Base-by-base conservation (phyloP, 108 stramenopile genomes). In the Fistulifera pelliculosa region DNA sequence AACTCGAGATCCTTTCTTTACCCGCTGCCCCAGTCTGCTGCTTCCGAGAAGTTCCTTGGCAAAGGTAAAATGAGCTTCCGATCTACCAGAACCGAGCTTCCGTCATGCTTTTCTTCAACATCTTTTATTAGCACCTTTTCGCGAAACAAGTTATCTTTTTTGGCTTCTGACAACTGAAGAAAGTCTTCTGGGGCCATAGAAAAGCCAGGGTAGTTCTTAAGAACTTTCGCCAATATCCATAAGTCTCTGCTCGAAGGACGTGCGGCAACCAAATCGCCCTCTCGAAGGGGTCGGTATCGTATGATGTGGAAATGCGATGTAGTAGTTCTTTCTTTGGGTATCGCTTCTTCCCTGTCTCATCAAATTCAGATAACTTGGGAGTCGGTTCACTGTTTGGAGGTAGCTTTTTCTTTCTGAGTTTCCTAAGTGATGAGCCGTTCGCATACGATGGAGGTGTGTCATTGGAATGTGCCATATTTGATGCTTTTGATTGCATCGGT, bases 261-360 rank as follows among this genome's bases (percentile, higher is more conserved):
- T 21, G 81, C 81, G 14, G 81, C 77, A 17, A 79, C 79, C 47
- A 66, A 77, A 68, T 83, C 86, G 2, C 86, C 86, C 39, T 74
- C 39, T 21, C 62, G 59, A 15, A 87, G 47, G 18, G 65, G 53
- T 14, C 82, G 65, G 35, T 70, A 87, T n/a, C 80, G 67, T 24
- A 71, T 48, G 0, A 76, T 43, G 51, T 87, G 77, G 83, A 81
- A 18, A 83, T 39, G 6, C 79, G 73, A 41, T 54, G 55, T 13
- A 51, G 60, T 43, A 77, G 60, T 47, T 87, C 86, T 52, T 77
- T 79, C 64, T 87, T 87, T 39, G 75, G 52, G 39, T 48, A 70
- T 7, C 65, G 17, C 14, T 69, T 51, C 26, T 70, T 71, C 24
- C 69, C 69, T 0, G 61, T 25, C 10, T 56, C 27, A 56, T 82